A percentile compares a stretch with the other conserved stretches of the same genome.
Evolutionary conservation across 139 green algal genomes (phyloP).

Genomic region (Choricystis sp.): DNA sequence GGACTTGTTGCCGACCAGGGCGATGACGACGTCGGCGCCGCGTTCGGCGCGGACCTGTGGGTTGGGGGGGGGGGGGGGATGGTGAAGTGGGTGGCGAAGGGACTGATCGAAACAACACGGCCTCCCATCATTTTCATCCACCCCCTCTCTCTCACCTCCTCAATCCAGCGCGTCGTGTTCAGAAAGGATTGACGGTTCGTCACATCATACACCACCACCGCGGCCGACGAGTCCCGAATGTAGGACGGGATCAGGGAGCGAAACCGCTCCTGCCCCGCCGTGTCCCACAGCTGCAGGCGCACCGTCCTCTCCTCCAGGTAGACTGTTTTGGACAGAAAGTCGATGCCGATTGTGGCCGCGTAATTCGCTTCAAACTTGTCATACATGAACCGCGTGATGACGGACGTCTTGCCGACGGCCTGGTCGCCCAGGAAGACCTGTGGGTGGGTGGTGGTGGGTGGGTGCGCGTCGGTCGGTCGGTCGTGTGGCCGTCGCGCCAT

Average conservation of each 20-base stretch:
- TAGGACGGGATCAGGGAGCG: slow-evolving; percentile 92
- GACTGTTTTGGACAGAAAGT: slow-evolving; percentile 99
- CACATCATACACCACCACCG: slow-evolving; percentile 98
- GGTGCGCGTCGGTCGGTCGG: neutral
- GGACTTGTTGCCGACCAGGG: slow-evolving; percentile 98
- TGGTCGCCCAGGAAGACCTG: slow-evolving; percentile 86
- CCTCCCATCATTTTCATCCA: too few relatives aligned
- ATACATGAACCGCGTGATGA: slow-evolving; percentile 99
- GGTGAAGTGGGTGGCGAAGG: too few relatives aligned
- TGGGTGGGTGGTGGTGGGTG: neutral
- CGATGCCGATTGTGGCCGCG: slow-evolving; percentile 98
- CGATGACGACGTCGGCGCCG: slow-evolving; percentile 94
- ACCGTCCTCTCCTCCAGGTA: slow-evolving; percentile 98
- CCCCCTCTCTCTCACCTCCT: too few relatives aligned
- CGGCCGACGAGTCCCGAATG: slow-evolving; percentile 94
- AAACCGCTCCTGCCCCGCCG: slow-evolving; percentile 94
- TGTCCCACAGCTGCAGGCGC: slow-evolving; percentile 97
- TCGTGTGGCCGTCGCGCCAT: too few relatives aligned
- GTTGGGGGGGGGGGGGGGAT: too few relatives aligned
- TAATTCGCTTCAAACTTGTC: slow-evolving; percentile 99
- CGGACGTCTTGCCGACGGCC: slow-evolving; percentile 88
- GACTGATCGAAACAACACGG: too few relatives aligned
- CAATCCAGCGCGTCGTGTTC: slow-evolving; percentile 90
- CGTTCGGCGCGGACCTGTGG: slow-evolving; percentile 86
- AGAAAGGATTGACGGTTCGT: slow-evolving; percentile 90